phyloP scores from a whole-genome alignment of 202 grass and related monocot genomes.

The Cymbopogon flexuosus region DNA sequence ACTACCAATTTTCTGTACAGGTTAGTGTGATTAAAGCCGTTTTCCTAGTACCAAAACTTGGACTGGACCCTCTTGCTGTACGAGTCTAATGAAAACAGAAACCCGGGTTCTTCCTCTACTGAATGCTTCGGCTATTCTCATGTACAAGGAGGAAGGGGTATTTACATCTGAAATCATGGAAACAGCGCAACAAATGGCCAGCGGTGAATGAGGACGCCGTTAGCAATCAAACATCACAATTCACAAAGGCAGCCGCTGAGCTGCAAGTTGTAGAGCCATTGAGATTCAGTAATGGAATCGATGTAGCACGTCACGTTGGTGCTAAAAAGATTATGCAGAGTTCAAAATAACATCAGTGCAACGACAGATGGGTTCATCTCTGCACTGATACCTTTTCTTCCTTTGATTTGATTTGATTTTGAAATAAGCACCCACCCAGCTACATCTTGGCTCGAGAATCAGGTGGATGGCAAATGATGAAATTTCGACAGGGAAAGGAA shows the following conservation, averaged over 20 bases:
- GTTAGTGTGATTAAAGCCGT: background rate
- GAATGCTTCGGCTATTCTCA: background rate
- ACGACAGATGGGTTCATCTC: background rate
- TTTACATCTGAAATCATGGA: background rate
- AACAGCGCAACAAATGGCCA: background rate
- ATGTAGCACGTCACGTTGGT: background rate
- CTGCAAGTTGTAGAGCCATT: background rate
- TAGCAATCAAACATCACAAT: background rate
- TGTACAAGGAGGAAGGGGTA: background rate
- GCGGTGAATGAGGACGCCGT: background rate
- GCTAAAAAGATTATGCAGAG: background rate
- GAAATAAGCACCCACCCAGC: background rate
- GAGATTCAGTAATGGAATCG: too few relatives aligned
- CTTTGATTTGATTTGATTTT: background rate
- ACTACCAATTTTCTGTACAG: conserved; percentile 24
- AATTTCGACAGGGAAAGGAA: conserved; percentile 8
- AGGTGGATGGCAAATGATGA: background rate
- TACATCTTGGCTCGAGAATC: background rate
- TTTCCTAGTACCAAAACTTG: background rate
- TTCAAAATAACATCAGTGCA: background rate
- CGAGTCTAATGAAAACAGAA: background rate
- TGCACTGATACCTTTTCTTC: background rate
- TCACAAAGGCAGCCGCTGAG: too few relatives aligned
- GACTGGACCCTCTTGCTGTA: background rate
- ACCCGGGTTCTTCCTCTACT: background rate